phyloP scores from a whole-genome alignment of 805 yeast species.

The Diddensiella santjacobensis region DNA sequence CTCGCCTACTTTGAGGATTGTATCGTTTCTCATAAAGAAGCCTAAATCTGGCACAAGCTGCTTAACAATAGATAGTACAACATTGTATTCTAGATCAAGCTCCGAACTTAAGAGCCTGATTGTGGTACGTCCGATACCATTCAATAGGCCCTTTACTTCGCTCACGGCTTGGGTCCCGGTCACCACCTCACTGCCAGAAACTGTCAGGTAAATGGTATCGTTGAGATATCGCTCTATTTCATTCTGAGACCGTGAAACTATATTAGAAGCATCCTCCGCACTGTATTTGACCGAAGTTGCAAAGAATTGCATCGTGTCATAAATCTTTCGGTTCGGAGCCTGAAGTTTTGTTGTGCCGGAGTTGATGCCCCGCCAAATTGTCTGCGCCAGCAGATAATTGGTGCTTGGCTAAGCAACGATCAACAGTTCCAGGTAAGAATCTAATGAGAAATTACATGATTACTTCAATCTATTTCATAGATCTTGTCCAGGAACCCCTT shows the following conservation, averaged over 20 bases:
- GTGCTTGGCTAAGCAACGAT: too few relatives aligned
- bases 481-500: neutral
- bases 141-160: slow-evolving; percentile 9
- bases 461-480: too few relatives aligned
- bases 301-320: neutral
- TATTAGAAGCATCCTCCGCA: slow-evolving; percentile 8
- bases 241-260: slow-evolving; percentile 4
- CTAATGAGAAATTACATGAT: too few relatives aligned
- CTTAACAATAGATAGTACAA: slow-evolving; percentile 10
- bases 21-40: neutral
- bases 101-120: slow-evolving; percentile 15
- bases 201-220: slow-evolving; percentile 16
- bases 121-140: slow-evolving; percentile 16
- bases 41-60: neutral
- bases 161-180: slow-evolving; percentile 10
- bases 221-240: slow-evolving; percentile 2
- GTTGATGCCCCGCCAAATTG: too few relatives aligned
- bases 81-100: slow-evolving; percentile 16
- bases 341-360: too few relatives aligned
- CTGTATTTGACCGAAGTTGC: slow-evolving; percentile 9
- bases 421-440: too few relatives aligned
- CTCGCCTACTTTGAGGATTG: neutral
- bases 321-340: too few relatives aligned
- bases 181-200: slow-evolving; percentile 13
- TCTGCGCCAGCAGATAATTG: too few relatives aligned